Percentiles rank a stretch among this genome's conserved stretches.
These are phyloP conservation scores for Inonotus hispidus DNA, from an alignment of 1,284 basidiomycete genomes.

Conservation along the genomic window DNA sequence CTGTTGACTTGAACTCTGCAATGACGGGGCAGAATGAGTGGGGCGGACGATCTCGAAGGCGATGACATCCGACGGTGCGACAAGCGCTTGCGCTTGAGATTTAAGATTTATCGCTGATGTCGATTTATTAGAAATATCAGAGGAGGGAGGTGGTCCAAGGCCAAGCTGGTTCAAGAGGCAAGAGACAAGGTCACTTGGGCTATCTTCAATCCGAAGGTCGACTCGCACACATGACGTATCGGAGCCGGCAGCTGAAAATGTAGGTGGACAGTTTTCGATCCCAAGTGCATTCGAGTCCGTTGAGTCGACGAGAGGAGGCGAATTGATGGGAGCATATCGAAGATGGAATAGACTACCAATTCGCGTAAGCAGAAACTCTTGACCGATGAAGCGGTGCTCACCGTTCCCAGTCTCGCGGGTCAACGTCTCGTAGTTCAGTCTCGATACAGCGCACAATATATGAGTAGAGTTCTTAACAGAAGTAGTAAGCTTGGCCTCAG, in stretches of 20 bases:
- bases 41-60: constrained; percentile 47
- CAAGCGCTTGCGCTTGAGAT: constrained; percentile 47
- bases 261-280: neutral
- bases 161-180: constrained; percentile 48
- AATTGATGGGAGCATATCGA: constrained; percentile 8
- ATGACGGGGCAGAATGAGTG: constrained; percentile 12
- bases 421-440: neutral
- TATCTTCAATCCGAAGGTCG: constrained; percentile 31
- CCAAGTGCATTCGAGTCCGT: constrained; percentile 7
- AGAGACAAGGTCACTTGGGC: constrained; percentile 52
- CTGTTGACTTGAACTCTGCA: constrained; percentile 13
- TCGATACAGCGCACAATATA: constrained; percentile 11
- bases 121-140: neutral
- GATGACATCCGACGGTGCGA: constrained; percentile 54
- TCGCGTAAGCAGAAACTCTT: neutral
- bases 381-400: neutral
- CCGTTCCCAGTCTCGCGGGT: constrained; percentile 2
- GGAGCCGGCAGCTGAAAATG: constrained; percentile 17
- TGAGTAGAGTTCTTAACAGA: constrained; percentile 30
- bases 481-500: neutral
- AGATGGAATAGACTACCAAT: constrained; percentile 17
- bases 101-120: neutral
- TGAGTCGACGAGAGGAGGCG: neutral
- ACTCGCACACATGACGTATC: constrained; percentile 39
- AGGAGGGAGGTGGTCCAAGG: constrained; percentile 17